These are phyloP conservation scores for Vaccinium darrowii DNA, from an alignment of 148 eudicot species.

Conservation along the genomic window DNA sequence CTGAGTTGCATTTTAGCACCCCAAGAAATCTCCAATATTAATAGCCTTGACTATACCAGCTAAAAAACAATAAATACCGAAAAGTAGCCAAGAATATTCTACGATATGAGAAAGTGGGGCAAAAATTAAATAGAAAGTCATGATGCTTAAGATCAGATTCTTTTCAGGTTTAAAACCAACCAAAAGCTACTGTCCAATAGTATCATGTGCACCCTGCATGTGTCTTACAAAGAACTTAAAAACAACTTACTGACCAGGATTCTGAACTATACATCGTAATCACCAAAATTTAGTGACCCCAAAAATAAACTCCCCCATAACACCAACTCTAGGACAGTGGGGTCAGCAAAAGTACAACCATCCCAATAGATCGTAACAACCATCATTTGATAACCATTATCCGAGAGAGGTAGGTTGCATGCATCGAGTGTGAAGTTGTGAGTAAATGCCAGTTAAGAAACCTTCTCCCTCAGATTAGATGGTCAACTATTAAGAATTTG, in stretches of 20 bases:
- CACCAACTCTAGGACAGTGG: not conserved
- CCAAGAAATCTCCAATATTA: slow-evolving; percentile 7
- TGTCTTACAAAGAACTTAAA: not conserved
- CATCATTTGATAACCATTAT: not conserved
- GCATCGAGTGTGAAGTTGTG: not conserved
- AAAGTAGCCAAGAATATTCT: not conserved
- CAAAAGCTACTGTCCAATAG: not conserved
- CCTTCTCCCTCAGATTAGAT: not conserved
- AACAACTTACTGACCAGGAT: not conserved
- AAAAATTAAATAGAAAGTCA: not conserved
- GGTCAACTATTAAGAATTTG: not conserved
- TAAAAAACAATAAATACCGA: not conserved
- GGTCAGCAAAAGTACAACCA: not conserved
- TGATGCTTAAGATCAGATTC: not conserved
- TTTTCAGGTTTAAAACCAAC: not conserved
- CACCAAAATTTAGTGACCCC: not conserved
- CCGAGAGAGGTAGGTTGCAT: not conserved
- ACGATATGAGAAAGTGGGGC: not conserved
- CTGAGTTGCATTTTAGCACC: slow-evolving; percentile 9
- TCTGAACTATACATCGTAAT: not conserved
- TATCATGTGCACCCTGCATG: not conserved
- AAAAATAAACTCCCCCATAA: not conserved
- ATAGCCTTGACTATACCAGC: not conserved
- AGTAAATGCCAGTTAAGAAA: not conserved
- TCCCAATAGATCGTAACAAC: not conserved